Percentiles rank a stretch among this genome's conserved stretches.
phyloP scores from a whole-genome alignment of 345 rosid genomes.

The Gossypium longicalyx region DNA sequence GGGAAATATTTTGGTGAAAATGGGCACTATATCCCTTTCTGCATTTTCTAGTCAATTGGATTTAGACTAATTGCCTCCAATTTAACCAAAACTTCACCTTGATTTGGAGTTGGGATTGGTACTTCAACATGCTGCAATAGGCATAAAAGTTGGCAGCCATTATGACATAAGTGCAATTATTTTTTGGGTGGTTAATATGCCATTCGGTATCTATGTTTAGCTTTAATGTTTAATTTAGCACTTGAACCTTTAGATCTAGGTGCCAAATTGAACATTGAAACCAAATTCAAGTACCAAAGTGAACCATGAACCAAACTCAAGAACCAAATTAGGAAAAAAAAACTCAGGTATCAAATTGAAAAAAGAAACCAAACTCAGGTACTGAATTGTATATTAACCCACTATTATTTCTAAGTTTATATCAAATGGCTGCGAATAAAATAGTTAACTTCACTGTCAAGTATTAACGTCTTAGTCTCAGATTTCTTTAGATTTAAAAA shows the following conservation, averaged over 20 bases:
- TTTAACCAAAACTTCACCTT: constrained; percentile 46
- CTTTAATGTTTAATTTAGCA: no score
- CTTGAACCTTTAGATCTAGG: no score
- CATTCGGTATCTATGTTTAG: no score
- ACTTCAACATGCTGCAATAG: constrained; percentile 50
- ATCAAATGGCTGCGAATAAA: not conserved
- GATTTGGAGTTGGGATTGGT: constrained; percentile 32
- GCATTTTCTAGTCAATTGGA: constrained; percentile 54
- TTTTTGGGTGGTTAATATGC: not conserved
- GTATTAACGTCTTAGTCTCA: not conserved
- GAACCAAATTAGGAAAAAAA: no score
- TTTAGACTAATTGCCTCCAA: constrained; percentile 44
- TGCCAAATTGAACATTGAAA: no score
- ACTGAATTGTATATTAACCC: no score
- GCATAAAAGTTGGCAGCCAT: not conserved
- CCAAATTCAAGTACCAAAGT: no score
- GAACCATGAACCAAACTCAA: no score
- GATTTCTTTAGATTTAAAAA: not conserved
- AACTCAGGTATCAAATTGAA: no score
- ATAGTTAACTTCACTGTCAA: not conserved
- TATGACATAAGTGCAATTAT: not conserved
- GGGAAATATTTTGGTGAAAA: constrained; percentile 64
- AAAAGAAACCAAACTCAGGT: no score
- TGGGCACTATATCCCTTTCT: constrained; percentile 47
- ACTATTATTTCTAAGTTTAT: not conserved